These are phyloP conservation scores for Cerrena zonata DNA, from an alignment of 1,284 basidiomycete species.

Conservation along the genomic window DNA sequence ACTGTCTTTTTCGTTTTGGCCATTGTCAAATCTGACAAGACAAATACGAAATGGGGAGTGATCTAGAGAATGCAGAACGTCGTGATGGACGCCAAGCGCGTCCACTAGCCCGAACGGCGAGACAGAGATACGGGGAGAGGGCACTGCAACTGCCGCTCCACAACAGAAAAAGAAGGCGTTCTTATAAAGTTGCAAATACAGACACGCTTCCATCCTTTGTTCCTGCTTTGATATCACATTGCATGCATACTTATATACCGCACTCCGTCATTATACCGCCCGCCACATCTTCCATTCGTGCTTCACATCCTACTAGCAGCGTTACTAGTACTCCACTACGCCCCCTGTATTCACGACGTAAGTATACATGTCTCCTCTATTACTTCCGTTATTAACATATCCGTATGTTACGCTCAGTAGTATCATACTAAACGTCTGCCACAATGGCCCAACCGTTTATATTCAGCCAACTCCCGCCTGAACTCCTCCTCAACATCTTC, in stretches of 20 bases:
- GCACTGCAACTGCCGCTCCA: not conserved
- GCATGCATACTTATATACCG: not conserved
- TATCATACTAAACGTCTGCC: not conserved
- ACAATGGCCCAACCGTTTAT: slow-evolving; percentile 14
- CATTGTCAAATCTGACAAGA: too few relatives aligned
- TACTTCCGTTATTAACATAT: not conserved
- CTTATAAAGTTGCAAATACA: not conserved
- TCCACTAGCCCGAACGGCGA: too few relatives aligned
- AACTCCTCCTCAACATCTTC: slow-evolving; percentile 33
- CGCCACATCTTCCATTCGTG: not conserved
- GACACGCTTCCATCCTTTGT: not conserved
- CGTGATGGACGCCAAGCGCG: not conserved
- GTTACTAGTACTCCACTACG: not conserved
- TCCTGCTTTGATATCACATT: not conserved
- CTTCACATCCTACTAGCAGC: not conserved
- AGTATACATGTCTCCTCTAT: not conserved
- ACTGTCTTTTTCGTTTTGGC: too few relatives aligned
- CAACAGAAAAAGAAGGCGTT: not conserved
- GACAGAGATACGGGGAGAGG: too few relatives aligned
- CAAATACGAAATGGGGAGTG: not conserved
- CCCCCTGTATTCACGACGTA: not conserved
- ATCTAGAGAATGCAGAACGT: not conserved
- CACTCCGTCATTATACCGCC: too few relatives aligned
- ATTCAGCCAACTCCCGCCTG: slow-evolving; percentile 31
- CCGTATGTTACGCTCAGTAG: not conserved